phyloP scores from a whole-genome alignment of 1,139 yeast genomes.

The Petasospora rhodanensis region DNA sequence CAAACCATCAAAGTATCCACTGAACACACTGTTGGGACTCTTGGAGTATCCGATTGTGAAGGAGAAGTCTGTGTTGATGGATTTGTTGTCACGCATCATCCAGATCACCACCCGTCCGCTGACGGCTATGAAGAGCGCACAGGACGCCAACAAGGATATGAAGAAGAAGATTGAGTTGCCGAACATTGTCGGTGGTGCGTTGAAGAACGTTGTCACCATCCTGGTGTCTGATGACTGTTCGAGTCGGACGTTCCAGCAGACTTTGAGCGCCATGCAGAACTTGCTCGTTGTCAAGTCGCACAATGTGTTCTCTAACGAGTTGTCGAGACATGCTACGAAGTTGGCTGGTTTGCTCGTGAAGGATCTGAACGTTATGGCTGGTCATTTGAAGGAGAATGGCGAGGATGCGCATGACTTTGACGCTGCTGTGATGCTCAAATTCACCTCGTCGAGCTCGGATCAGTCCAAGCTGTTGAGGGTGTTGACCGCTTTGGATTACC shows the following conservation, averaged over 20 bases:
- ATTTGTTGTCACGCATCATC: conserved; percentile 66
- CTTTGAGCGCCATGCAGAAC: conserved; percentile 79
- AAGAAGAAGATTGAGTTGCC: conserved; percentile 49
- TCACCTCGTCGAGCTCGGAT: conserved; percentile 78
- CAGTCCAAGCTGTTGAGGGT: conserved; percentile 84
- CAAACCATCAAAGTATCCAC: conserved; percentile 59
- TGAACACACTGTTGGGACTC: conserved; percentile 61
- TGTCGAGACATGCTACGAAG: conserved; percentile 60
- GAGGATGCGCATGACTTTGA: conserved; percentile 42
- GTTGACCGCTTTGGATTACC: conserved; percentile 82
- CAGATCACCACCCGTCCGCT: conserved; percentile 78
- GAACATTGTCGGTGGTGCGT: conserved; percentile 56
- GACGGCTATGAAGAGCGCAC: conserved; percentile 40
- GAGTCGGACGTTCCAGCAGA: conserved; percentile 79
- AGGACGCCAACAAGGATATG: conserved; percentile 23
- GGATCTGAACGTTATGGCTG: conserved; percentile 52
- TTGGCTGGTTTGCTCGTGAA: conserved; percentile 54
- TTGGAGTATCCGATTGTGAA: conserved; percentile 60
- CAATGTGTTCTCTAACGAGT: conserved; percentile 61
- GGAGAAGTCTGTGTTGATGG: conserved; percentile 74
- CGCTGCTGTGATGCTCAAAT: conserved; percentile 54
- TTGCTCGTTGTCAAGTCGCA: conserved; percentile 58
- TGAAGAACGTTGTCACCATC: conserved; percentile 61
- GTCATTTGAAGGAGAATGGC: conserved; percentile 37
- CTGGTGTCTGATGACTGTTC: conserved; percentile 85